phyloP scores from a whole-genome alignment of 371 early-diverging fungal genomes.

The Mortierella polycephala region DNA sequence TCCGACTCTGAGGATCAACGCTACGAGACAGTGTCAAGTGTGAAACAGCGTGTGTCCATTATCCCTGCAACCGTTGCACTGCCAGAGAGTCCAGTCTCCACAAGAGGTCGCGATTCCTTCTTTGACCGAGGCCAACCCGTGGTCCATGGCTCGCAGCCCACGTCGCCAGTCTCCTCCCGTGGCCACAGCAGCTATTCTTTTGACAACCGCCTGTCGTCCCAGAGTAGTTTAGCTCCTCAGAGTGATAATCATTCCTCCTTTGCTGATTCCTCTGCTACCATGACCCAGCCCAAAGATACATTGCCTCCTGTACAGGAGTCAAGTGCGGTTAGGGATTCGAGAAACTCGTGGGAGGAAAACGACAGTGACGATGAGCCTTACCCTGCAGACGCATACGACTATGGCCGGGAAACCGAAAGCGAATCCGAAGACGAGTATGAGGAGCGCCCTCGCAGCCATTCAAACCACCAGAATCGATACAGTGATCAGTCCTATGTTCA shows the following conservation, averaged over 20 bases:
- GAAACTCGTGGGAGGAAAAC: slow-evolving; percentile 45
- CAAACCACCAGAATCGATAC: slow-evolving; percentile 7
- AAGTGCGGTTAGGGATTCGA: not conserved
- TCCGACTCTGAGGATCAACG: slow-evolving; percentile 2
- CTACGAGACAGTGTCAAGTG: not conserved
- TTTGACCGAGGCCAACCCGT: not conserved
- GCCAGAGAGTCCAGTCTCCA: slow-evolving; percentile 35
- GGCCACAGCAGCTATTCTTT: slow-evolving; percentile 1
- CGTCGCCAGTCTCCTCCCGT: slow-evolving; percentile 18
- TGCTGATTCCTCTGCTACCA: not conserved
- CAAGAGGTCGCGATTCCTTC: slow-evolving; percentile 27
- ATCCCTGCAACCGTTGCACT: slow-evolving; percentile 14
- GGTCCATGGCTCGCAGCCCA: slow-evolving; percentile 6
- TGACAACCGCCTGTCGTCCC: slow-evolving; percentile 5
- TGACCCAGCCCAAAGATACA: not conserved
- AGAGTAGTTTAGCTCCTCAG: not conserved
- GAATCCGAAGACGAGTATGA: slow-evolving; percentile 31
- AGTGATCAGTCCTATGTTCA: not conserved
- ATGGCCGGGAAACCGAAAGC: slow-evolving; percentile 24
- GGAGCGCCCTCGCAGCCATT: slow-evolving; percentile 26
- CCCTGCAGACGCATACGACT: slow-evolving; percentile 36
- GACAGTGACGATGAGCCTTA: slow-evolving; percentile 43
- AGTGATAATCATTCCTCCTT: slow-evolving; percentile 8
- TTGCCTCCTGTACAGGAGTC: slow-evolving; percentile 2
- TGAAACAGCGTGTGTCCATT: slow-evolving; percentile 15